These are phyloP conservation scores for Chlamydomonas reinhardtii DNA, from an alignment of 163 green algal genomes.

Conservation along the genomic window DNA sequence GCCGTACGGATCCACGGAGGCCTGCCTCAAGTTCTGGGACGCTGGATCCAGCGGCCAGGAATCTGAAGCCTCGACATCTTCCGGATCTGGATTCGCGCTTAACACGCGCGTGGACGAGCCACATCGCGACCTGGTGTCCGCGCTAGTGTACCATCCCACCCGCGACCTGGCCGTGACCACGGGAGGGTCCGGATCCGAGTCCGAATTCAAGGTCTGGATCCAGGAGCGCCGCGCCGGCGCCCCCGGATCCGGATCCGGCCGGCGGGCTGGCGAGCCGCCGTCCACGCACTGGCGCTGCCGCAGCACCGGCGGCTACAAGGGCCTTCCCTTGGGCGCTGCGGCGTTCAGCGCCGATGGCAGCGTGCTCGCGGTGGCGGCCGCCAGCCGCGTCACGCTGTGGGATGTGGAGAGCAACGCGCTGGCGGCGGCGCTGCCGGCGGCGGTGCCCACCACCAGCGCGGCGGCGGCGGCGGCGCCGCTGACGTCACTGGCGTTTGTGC, in stretches of 20 bases:
- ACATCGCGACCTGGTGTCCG: slow-evolving; percentile 68
- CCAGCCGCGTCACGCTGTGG: slow-evolving; percentile 72
- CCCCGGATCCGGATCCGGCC: neutral
- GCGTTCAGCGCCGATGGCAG: slow-evolving; percentile 83
- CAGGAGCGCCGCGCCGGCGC: slow-evolving; percentile 16
- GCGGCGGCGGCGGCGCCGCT: neutral
- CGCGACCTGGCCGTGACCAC: slow-evolving; percentile 68
- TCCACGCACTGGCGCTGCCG: slow-evolving; percentile 48
- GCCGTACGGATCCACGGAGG: slow-evolving; percentile 48
- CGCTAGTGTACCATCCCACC: slow-evolving; percentile 65
- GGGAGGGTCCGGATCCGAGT: slow-evolving; percentile 38
- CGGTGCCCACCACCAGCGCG: neutral
- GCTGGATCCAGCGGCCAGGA: neutral
- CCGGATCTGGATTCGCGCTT: slow-evolving; percentile 51
- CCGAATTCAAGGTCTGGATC: slow-evolving; percentile 77
- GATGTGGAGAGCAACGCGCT: slow-evolving; percentile 64
- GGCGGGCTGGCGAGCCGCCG: neutral
- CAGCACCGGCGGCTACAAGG: slow-evolving; percentile 60
- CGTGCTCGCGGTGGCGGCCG: slow-evolving; percentile 75
- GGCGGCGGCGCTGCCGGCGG: slow-evolving; percentile 62
- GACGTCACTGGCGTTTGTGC: slow-evolving; percentile 70
- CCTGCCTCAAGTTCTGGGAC: slow-evolving; percentile 75
- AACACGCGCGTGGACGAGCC: slow-evolving; percentile 77
- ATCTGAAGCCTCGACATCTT: neutral
- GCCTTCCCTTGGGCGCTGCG: slow-evolving; percentile 59